A percentile compares a stretch with the other conserved stretches of the same genome.
These are phyloP conservation scores for Tetradesmus lagerheimii DNA, from an alignment of 139 green algal genomes.

Conservation along the genomic window DNA sequence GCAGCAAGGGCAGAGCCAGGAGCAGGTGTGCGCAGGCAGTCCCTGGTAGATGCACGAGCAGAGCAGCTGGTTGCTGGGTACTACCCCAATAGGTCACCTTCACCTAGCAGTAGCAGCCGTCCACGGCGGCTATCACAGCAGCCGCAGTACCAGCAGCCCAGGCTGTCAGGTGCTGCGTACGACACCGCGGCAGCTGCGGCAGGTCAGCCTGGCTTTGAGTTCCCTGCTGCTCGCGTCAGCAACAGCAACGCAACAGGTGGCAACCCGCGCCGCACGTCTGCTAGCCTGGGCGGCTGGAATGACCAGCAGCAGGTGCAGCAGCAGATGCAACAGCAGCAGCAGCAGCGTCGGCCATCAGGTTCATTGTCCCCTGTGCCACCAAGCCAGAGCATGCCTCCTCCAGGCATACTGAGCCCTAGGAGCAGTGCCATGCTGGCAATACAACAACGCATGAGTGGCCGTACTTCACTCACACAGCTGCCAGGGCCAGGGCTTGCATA, in stretches of 20 bases:
- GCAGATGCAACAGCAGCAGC: constrained; percentile 9
- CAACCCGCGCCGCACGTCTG: not conserved
- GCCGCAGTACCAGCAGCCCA: not conserved
- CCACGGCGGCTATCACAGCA: not conserved
- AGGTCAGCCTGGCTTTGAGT: constrained; percentile 16
- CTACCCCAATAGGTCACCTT: not conserved
- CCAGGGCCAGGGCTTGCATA: not conserved
- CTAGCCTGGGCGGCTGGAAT: not conserved
- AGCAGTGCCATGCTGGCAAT: constrained; percentile 23
- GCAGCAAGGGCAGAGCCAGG: not conserved
- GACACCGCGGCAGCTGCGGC: not conserved
- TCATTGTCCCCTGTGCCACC: constrained; percentile 1
- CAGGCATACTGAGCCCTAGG: not conserved
- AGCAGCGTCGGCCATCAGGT: not conserved
- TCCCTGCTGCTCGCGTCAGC: not conserved
- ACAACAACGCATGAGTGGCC: not conserved
- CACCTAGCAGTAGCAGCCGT: not conserved
- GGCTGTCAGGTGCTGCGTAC: not conserved
- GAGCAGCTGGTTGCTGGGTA: constrained; percentile 5
- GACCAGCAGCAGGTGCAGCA: not conserved
- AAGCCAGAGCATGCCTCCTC: not conserved
- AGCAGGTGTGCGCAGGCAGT: not conserved
- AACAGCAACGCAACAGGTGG: not conserved
- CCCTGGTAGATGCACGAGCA: not conserved
- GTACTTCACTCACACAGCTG: not conserved